phyloP scores from a whole-genome alignment of 208 protist genomes.

The Trypanosoma mega region DNA sequence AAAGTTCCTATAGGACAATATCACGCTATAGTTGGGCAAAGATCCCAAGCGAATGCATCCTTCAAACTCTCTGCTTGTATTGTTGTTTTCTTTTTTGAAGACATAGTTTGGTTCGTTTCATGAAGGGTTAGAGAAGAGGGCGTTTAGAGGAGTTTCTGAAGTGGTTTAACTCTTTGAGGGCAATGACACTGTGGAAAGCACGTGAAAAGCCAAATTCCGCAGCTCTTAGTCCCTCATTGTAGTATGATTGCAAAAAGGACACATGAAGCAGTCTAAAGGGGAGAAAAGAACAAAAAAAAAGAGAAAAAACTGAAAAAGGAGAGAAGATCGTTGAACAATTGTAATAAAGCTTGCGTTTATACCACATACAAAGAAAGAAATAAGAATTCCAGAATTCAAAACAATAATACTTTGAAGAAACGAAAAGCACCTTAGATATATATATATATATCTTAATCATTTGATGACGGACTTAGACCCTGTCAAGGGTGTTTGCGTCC shows the following conservation, averaged over 20 bases:
- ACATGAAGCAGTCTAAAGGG: neutral
- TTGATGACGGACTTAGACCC: too few species aligned
- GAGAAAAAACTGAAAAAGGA: neutral
- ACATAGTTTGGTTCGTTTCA: too few species aligned
- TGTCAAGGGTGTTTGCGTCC: too few species aligned
- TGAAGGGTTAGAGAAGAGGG: neutral
- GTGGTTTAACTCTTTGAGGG: constrained; percentile 45
- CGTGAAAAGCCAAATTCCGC: constrained; percentile 13
- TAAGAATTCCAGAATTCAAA: too few species aligned
- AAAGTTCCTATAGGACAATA: constrained; percentile 44
- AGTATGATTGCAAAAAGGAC: neutral
- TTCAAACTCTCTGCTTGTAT: constrained; percentile 16
- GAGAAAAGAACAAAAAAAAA: neutral
- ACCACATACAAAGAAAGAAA: too few species aligned
- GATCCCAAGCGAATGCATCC: neutral
- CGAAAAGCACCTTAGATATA: too few species aligned
- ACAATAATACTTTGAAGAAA: too few species aligned
- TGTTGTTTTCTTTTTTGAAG: too few species aligned
- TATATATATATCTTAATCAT: too few species aligned
- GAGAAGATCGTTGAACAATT: too few species aligned
- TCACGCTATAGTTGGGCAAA: constrained; percentile 9
- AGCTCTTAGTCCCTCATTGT: constrained; percentile 49
- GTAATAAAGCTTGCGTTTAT: too few species aligned
- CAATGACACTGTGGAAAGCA: constrained; percentile 47
- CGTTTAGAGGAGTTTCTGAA: too few species aligned